Percentiles rank a stretch among this genome's conserved stretches.
Conservation (phyloP, 176 grass and related monocot genomes). For the Musa schizocarpa region DNA sequence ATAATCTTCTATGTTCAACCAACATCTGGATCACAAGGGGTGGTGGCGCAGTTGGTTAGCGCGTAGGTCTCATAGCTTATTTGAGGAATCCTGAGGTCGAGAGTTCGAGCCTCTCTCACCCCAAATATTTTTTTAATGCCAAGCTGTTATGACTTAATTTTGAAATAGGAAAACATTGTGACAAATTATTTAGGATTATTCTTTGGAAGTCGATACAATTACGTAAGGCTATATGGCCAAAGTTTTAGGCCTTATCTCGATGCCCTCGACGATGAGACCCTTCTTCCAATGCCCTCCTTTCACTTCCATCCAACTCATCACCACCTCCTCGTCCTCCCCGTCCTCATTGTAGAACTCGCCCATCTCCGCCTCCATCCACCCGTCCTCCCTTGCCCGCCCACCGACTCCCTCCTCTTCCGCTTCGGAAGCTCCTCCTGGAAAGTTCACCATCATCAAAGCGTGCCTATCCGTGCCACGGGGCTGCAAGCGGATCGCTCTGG, state of each 20-base stretch:
- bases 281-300: slow-evolving; percentile 31
- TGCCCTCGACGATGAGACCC: slow-evolving; percentile 35
- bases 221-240: neutral
- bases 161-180: too few relatives aligned
- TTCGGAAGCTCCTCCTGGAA: neutral
- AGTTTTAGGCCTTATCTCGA: slow-evolving; percentile 41
- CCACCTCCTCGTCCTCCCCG: slow-evolving; percentile 21
- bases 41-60: slow-evolving; percentile 66
- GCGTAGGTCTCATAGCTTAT: slow-evolving; percentile 73
- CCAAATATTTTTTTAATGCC: slow-evolving; percentile 5
- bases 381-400: slow-evolving; percentile 12
- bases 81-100: slow-evolving; percentile 75
- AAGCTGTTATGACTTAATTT: too few relatives aligned
- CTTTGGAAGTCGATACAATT: too few relatives aligned
- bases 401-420: neutral
- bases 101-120: slow-evolving; percentile 88
- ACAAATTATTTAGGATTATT: too few relatives aligned
- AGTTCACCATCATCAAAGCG: neutral
- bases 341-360: slow-evolving; percentile 33
- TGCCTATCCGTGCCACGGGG: neutral
- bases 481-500: slow-evolving; percentile 3
- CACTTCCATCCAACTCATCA: slow-evolving; percentile 26
- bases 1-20: too few relatives aligned
- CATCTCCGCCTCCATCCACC: slow-evolving; percentile 46
- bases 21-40: neutral